phyloP scores from a whole-genome alignment of 225 moss, liverwort and hornwort species.

The Thuidium tamariscinum region DNA sequence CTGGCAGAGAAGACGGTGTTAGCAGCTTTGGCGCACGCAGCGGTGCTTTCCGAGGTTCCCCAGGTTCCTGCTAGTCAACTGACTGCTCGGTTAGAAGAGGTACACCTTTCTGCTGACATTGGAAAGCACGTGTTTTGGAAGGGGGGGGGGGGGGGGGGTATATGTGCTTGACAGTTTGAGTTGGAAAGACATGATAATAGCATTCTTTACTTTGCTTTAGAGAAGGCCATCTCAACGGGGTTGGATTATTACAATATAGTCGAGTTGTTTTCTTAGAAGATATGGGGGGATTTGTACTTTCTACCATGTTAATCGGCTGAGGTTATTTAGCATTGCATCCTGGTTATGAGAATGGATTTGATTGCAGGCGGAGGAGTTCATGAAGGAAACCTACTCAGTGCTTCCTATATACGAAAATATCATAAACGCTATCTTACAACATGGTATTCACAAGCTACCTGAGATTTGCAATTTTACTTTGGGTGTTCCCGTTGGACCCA shows the following conservation, averaged over 20 bases:
- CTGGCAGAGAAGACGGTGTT: slow-evolving; percentile 85
- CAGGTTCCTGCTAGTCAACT: slow-evolving; percentile 65
- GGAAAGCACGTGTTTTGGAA: background rate
- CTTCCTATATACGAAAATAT: slow-evolving; percentile 85
- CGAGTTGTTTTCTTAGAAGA: background rate
- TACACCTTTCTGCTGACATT: slow-evolving; percentile 4
- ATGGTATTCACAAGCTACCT: slow-evolving; percentile 67
- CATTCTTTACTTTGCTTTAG: background rate
- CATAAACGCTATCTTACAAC: slow-evolving; percentile 47
- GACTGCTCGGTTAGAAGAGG: slow-evolving; percentile 74
- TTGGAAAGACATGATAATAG: background rate
- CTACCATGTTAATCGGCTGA: background rate
- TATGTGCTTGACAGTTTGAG: background rate
- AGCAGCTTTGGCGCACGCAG: slow-evolving; percentile 77
- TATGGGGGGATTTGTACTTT: background rate
- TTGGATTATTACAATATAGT: background rate
- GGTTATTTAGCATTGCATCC: background rate
- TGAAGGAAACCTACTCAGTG: slow-evolving; percentile 84
- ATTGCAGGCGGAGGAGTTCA: slow-evolving; percentile 63
- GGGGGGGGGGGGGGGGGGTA: background rate
- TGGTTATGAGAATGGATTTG: slow-evolving; percentile 2
- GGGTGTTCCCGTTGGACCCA: slow-evolving; percentile 93
- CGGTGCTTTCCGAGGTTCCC: slow-evolving; percentile 78
- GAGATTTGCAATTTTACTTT: slow-evolving; percentile 72
- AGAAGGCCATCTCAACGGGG: background rate